A percentile compares a stretch with the other conserved stretches of the same genome.
These are phyloP conservation scores for Hansfordia pulvinata DNA, from an alignment of 2,329 filamentous ascomycete genomes.

Conservation along the genomic window DNA sequence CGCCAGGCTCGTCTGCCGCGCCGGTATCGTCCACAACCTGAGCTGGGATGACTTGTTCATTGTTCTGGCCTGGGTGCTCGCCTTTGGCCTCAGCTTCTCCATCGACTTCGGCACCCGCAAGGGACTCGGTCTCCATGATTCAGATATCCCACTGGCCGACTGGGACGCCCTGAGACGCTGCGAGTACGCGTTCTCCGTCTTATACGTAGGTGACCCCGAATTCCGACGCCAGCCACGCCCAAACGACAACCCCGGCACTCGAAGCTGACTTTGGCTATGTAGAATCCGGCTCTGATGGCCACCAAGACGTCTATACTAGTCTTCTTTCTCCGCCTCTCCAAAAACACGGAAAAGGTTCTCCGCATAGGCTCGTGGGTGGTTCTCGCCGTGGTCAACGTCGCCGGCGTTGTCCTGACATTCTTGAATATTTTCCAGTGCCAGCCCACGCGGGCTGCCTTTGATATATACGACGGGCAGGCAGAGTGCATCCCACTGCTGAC, in stretches of 20 bases:
- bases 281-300: conserved; percentile 83
- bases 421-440: conserved; percentile 80
- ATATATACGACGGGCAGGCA: conserved; percentile 17
- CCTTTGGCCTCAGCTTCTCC: conserved; percentile 52
- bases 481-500: conserved; percentile 45
- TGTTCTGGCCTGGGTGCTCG: conserved; percentile 61
- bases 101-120: conserved; percentile 50
- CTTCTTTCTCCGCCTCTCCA: conserved; percentile 77
- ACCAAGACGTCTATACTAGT: conserved; percentile 87
- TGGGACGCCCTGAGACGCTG: conserved; percentile 37
- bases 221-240: no score
- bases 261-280: no score
- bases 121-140: conserved; percentile 57
- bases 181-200: conserved; percentile 51
- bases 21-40: conserved; percentile 57
- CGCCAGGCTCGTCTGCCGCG: conserved; percentile 59
- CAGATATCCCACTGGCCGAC: conserved; percentile 37
- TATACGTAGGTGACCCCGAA: conserved; percentile 36
- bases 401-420: conserved; percentile 67
- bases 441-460: conserved; percentile 60
- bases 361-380: conserved; percentile 72
- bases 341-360: conserved; percentile 62
- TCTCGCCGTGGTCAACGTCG: conserved; percentile 63
- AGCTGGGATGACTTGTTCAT: conserved; percentile 74
- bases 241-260: no score